Evolutionary conservation across 148 eudicot genomes (phyloP).

Genomic region (Vaccinium darrowii): DNA sequence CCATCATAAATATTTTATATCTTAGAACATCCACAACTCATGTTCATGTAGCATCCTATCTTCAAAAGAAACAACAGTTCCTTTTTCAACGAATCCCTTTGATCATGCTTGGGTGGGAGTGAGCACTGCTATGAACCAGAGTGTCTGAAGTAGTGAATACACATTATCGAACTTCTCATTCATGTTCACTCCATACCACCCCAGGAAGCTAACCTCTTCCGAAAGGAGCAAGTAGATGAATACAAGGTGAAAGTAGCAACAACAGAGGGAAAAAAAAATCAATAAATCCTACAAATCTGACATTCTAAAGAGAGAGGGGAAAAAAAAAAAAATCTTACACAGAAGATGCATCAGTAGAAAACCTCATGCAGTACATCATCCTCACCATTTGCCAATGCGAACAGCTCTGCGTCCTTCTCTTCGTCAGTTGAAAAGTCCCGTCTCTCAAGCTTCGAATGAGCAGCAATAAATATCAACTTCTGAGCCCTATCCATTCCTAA

Average conservation of each 20-base stretch:
- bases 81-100: slow-evolving; percentile 19
- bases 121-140: slow-evolving; percentile 7
- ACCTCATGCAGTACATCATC: slow-evolving; percentile 78
- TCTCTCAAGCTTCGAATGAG: slow-evolving; percentile 72
- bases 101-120: slow-evolving; percentile 10
- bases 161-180: slow-evolving; percentile 27
- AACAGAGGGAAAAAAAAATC: slow-evolving; percentile 35
- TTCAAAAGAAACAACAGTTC: slow-evolving; percentile 13
- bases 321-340: slow-evolving; percentile 36
- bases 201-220: slow-evolving; percentile 34
- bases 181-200: slow-evolving; percentile 25
- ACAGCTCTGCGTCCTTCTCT: slow-evolving; percentile 73
- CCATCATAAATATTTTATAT: slow-evolving; percentile 4
- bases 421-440: slow-evolving; percentile 65
- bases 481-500: slow-evolving; percentile 66
- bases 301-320: slow-evolving; percentile 19
- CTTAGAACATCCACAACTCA: slow-evolving; percentile 13
- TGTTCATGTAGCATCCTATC: neutral
- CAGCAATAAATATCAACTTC: slow-evolving; percentile 80
- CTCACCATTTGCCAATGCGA: slow-evolving; percentile 67
- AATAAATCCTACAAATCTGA: slow-evolving; percentile 42
- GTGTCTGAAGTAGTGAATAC: neutral
- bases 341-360: slow-evolving; percentile 71
- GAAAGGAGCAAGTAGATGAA: slow-evolving; percentile 23
- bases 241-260: slow-evolving; percentile 15